Evolutionary conservation across 257 asterid species (phyloP).

Genomic region (Lithospermum erythrorhizon): DNA sequence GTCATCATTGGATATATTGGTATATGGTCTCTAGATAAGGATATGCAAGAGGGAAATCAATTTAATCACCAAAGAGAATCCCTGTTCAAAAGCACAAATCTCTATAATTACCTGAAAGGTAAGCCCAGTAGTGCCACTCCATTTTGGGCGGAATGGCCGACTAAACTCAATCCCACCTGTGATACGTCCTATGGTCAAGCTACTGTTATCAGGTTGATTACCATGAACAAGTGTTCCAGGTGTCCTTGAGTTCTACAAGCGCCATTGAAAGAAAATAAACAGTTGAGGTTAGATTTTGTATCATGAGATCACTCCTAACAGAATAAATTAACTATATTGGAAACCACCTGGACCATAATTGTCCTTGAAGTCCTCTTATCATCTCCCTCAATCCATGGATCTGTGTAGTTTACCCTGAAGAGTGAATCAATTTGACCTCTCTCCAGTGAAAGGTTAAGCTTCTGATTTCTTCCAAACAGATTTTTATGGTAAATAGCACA

Average conservation of each 20-base stretch:
- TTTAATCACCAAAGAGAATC: not conserved
- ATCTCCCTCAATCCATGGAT: constrained; percentile 99
- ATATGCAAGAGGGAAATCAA: not conserved
- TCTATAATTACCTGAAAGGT: constrained; percentile 56
- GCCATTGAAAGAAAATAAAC: constrained; percentile 6
- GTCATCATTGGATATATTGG: not conserved
- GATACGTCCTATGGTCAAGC: constrained; percentile 69
- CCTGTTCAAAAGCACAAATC: not conserved
- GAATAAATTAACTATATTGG: constrained; percentile 2
- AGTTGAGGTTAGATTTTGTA: constrained; percentile 8
- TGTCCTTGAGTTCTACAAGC: constrained; percentile 82
- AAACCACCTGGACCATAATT: constrained; percentile 77
- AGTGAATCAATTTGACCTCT: constrained; percentile 93
- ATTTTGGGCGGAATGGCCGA: constrained; percentile 89
- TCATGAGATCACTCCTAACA: constrained; percentile 3
- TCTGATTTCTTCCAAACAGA: constrained; percentile 93
- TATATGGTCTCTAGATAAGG: not conserved
- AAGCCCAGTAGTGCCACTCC: constrained; percentile 88
- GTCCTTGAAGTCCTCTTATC: constrained; percentile 96
- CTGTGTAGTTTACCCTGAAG: constrained; percentile 81
- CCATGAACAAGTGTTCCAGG: constrained; percentile 96
- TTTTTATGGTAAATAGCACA: constrained; percentile 83
- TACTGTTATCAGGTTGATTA: constrained; percentile 57
- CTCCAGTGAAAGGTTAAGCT: constrained; percentile 85
- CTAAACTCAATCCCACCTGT: constrained; percentile 89